Percentiles rank a stretch among this genome's conserved stretches.
Evolutionary conservation across 768 basidiomycete genomes (phyloP).

Genomic region (Sporobolomyces roseus): DNA sequence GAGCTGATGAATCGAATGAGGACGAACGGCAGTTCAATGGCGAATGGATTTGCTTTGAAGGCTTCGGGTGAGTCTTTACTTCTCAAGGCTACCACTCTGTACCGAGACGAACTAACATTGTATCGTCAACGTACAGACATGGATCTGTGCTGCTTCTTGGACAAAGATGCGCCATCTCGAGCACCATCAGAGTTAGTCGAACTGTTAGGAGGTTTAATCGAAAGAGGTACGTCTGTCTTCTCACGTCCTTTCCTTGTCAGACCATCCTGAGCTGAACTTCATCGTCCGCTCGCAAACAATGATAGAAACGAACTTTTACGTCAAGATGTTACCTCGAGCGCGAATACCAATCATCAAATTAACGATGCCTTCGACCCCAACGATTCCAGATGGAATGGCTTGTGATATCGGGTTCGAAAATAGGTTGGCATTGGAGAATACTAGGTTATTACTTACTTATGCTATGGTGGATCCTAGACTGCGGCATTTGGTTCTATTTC

Average conservation of each 20-base stretch:
- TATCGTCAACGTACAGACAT: conserved; percentile 69
- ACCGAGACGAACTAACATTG: background rate
- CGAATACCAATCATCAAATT: conserved; percentile 99
- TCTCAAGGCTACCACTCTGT: conserved; percentile 48
- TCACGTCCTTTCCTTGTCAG: background rate
- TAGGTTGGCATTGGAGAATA: conserved; percentile 93
- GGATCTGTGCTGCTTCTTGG: conserved; percentile 93
- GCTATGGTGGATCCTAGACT: conserved; percentile 94
- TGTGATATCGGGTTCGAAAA: conserved; percentile 99
- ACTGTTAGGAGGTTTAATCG: conserved; percentile 52
- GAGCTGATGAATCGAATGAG: background rate
- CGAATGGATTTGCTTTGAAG: conserved; percentile 92
- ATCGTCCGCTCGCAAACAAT: no score
- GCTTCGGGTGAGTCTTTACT: conserved; percentile 64
- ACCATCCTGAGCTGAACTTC: background rate
- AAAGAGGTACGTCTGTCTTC: conserved; percentile 14
- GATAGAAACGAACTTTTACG: conserved; percentile 87
- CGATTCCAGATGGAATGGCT: conserved; percentile 71
- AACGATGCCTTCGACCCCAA: conserved; percentile 63
- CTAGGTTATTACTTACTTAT: conserved; percentile 90
- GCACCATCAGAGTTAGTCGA: conserved; percentile 84
- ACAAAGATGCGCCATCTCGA: conserved; percentile 61
- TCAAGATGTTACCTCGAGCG: conserved; percentile 92
- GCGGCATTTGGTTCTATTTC: conserved; percentile 87
- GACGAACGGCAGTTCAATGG: conserved; percentile 59